Evolutionary conservation across 805 yeast species (phyloP), one percentile per base, ranked within the genome.

Genomic region (Saturnispora serradocipensis): DNA sequence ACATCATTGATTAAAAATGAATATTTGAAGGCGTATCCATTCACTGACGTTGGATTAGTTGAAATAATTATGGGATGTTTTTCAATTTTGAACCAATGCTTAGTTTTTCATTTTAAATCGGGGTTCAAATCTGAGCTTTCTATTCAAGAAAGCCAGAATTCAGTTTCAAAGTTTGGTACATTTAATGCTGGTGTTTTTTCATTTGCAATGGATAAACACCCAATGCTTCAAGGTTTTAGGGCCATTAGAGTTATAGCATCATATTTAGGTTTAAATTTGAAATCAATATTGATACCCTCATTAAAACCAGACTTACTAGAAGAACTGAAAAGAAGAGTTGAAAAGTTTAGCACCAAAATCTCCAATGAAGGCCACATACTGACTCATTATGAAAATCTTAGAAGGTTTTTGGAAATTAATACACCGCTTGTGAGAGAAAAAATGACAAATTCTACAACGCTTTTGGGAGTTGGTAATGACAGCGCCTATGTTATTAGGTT

Each of bases 121-220:
- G 55, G 53, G 5, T 30, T 44, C 8, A 43, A 40, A 34, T 36
- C 38, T 8, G 56, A 49, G 22, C 24, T 54, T 9, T 22, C 24
- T 4, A 10, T 10, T 3, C 35, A 39, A 25, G 56, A 54, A 24
- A 45, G 53, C 15, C 24, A 49, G 4, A 38, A 28, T 1, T 39
- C 47, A 27, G 47, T 54, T 43, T 45, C 51, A 7, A 46, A 46
- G 27, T 43, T 52, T n/a, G 55, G 56, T 4, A 54, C 50, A 3
- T 54, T 54, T 24, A 43, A 51, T 24, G 53, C 56, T 3, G 56
- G 56, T 4, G 22, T 54, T 16, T 54, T 43, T 49, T 43, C 53
- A 10, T 16, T 54, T 10, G 30, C 45, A 3, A 54, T 49, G 56
- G 49, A 44, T 24, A 45, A 22, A 35, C n/a, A 48, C 18, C 32